Evolutionary conservation across 495 filamentous ascomycete genomes (phyloP).

Genomic region (Penicillium bialowiezense): DNA sequence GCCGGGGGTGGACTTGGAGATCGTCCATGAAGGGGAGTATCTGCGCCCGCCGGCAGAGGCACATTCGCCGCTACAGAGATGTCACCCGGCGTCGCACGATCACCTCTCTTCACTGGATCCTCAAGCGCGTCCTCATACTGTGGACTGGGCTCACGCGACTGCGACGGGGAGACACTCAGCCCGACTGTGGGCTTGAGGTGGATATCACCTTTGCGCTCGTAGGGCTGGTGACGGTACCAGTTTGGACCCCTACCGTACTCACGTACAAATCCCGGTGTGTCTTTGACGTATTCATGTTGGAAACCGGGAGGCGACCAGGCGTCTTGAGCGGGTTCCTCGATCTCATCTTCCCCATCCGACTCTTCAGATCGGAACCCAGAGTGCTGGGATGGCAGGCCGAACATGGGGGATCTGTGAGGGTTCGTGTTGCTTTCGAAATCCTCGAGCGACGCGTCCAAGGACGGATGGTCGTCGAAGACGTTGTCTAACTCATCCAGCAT

Average conservation of each 20-base stretch:
- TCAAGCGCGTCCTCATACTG: slow-evolving; percentile 56
- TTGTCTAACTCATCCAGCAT: slow-evolving; percentile 50
- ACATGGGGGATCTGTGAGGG: slow-evolving; percentile 50
- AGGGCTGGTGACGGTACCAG: slow-evolving; percentile 61
- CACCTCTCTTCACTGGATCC: slow-evolving; percentile 22
- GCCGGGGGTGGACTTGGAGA: slow-evolving; percentile 48
- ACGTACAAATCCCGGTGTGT: too few species aligned
- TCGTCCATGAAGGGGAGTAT: slow-evolving; percentile 50
- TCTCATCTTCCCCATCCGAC: slow-evolving; percentile 45
- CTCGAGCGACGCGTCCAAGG: slow-evolving; percentile 68
- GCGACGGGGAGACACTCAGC: slow-evolving; percentile 40
- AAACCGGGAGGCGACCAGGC: slow-evolving; percentile 62
- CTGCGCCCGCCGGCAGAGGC: slow-evolving; percentile 50
- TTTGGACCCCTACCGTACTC: too few species aligned
- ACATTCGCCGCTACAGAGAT: slow-evolving; percentile 56
- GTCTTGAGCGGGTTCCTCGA: slow-evolving; percentile 26
- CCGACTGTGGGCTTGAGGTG: slow-evolving; percentile 43
- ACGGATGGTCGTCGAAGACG: slow-evolving; percentile 64
- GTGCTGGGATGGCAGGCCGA: slow-evolving; percentile 67
- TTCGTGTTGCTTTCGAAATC: slow-evolving; percentile 67
- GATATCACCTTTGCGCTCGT: slow-evolving; percentile 33
- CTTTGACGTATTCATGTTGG: slow-evolving; percentile 43
- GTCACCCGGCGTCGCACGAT: slow-evolving; percentile 43
- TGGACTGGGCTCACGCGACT: slow-evolving; percentile 53
- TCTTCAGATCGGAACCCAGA: slow-evolving; percentile 72